Conservation (phyloP, 73 alveolate genomes). For the Blepharisma stoltei region DNA sequence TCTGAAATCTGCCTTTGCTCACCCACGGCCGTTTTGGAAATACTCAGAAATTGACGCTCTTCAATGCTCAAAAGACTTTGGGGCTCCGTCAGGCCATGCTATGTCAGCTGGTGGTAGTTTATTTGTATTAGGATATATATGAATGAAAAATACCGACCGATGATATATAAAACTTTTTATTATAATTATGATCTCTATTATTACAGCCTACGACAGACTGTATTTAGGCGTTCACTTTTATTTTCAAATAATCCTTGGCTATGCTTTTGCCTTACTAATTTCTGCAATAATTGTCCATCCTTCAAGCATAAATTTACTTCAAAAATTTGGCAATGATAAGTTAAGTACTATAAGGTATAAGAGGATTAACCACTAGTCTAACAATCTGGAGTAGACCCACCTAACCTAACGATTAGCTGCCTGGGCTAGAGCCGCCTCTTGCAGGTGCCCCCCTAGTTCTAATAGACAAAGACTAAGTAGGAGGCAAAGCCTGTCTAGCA, state of each 20-base stretch:
- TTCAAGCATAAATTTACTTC: no score
- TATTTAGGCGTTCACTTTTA: conserved; percentile 22
- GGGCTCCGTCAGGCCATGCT: conserved; percentile 28
- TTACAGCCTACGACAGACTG: background rate
- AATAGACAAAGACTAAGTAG: no score
- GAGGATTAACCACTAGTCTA: no score
- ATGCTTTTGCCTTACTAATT: background rate
- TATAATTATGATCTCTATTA: background rate
- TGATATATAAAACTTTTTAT: background rate
- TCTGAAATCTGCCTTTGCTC: background rate
- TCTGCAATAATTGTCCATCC: background rate
- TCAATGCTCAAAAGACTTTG: conserved; percentile 14
- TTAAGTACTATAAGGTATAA: no score
- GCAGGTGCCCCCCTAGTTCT: no score
- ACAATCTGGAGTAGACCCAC: no score
- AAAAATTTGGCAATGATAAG: no score
- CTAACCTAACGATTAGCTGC: no score
- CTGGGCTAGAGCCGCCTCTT: no score
- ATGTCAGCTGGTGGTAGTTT: background rate
- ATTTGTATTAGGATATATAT: background rate
- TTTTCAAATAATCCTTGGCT: conserved; percentile 12
- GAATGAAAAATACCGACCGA: background rate
- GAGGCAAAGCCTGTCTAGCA: no score
- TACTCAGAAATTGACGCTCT: conserved; percentile 15
- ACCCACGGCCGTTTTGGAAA: conserved; percentile 26